Conservation (phyloP, 176 grass and related monocot genomes). For the Triticum turgidum region DNA sequence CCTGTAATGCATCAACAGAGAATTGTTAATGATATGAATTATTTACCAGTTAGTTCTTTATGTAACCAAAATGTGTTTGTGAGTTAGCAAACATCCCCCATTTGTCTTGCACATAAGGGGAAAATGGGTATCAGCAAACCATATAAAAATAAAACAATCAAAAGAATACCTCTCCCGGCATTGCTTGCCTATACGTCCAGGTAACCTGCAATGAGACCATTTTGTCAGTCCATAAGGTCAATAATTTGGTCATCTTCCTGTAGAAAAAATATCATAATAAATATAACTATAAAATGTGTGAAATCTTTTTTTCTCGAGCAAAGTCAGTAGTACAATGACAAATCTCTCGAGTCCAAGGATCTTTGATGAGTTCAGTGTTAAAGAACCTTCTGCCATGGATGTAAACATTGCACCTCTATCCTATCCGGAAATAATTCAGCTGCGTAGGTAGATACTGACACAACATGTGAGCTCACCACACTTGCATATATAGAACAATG, state of each 20-base stretch:
- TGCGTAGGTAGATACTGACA: slow-evolving; percentile 28
- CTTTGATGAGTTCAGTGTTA: slow-evolving; percentile 96
- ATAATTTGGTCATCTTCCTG: slow-evolving; percentile 95
- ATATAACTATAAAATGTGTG: neutral
- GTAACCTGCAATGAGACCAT: slow-evolving; percentile 73
- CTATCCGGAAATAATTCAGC: slow-evolving; percentile 40
- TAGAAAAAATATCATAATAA: neutral
- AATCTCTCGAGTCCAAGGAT: slow-evolving; percentile 96
- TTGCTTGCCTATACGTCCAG: too few species aligned
- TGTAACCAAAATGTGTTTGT: too few species aligned
- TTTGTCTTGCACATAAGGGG: neutral
- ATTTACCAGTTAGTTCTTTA: too few species aligned
- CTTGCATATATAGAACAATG: neutral
- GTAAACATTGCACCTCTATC: slow-evolving; percentile 95
- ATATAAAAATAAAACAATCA: neutral
- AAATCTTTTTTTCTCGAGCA: slow-evolving; percentile 1
- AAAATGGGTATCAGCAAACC: neutral
- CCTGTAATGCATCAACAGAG: too few species aligned
- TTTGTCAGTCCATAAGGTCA: slow-evolving; percentile 86
- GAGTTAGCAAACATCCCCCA: too few species aligned
- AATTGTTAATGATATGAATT: too few species aligned
- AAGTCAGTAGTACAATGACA: slow-evolving; percentile 31
- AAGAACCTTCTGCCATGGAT: slow-evolving; percentile 97
- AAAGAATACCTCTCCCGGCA: slow-evolving; percentile 39
- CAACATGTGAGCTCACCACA: slow-evolving; percentile 16